Percentiles rank a stretch among this genome's conserved stretches.
Evolutionary conservation across 208 protist genomes (phyloP).

Genomic region (Leishmania tarentolae): DNA sequence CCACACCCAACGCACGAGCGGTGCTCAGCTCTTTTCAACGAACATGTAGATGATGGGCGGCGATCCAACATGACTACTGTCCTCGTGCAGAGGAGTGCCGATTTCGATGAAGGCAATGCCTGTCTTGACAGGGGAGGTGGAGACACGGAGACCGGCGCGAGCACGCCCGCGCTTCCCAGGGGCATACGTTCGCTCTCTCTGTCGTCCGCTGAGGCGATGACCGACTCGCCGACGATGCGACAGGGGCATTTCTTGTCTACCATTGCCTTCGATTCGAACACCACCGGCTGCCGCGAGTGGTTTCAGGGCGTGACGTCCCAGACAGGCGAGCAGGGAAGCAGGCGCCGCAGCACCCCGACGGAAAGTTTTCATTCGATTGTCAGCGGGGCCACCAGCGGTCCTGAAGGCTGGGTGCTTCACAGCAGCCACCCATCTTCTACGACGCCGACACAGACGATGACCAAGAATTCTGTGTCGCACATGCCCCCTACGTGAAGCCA

Average conservation of each 20-base stretch:
- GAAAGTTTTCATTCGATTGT: neutral
- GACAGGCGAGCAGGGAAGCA: neutral
- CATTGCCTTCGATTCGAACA: neutral
- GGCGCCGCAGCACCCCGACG: neutral
- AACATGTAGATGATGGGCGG: neutral
- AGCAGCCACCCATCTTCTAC: neutral
- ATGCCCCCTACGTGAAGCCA: neutral
- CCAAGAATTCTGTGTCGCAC: neutral
- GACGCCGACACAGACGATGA: neutral
- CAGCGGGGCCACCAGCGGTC: neutral
- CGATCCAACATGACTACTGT: too few relatives aligned
- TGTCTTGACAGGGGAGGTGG: neutral
- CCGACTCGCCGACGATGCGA: neutral
- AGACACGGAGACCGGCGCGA: neutral
- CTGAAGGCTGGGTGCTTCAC: too few relatives aligned
- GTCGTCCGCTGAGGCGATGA: neutral
- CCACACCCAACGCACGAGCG: neutral
- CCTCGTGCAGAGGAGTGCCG: neutral
- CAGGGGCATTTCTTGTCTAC: neutral
- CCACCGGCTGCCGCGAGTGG: neutral
- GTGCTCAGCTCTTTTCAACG: neutral
- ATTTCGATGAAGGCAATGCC: neutral
- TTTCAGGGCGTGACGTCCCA: neutral
- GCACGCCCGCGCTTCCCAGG: neutral
- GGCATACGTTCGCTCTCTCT: neutral